A percentile compares a stretch with the other conserved stretches of the same genome.
phyloP scores from a whole-genome alignment of 2,329 filamentous ascomycete genomes.

The Lizonia empirigonia region DNA sequence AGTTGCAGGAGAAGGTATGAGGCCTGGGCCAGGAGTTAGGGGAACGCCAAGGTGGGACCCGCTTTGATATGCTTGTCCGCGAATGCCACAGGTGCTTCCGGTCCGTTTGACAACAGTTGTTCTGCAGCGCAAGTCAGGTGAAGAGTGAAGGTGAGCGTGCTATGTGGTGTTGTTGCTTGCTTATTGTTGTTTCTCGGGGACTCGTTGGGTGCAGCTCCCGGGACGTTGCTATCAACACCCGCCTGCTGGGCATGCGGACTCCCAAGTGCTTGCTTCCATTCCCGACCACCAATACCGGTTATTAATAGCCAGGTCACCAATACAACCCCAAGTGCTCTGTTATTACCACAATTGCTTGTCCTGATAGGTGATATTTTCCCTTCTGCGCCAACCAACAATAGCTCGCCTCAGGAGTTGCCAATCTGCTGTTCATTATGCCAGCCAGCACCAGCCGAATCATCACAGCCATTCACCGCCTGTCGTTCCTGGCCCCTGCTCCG shows the following conservation, averaged over 20 bases:
- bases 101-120: not conserved
- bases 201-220: constrained; percentile 10
- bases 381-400: constrained; percentile 3
- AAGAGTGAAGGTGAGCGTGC: not conserved
- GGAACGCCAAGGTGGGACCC: constrained; percentile 16
- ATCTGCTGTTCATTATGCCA: constrained; percentile 10
- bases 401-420: constrained; percentile 5
- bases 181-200: constrained; percentile 11
- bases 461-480: constrained; percentile 14
- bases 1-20: constrained; percentile 19
- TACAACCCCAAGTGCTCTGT: constrained; percentile 3
- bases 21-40: constrained; percentile 16
- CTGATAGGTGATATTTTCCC: constrained; percentile 4
- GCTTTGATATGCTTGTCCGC: constrained; percentile 17
- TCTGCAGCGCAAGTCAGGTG: not conserved
- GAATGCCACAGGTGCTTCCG: constrained; percentile 2
- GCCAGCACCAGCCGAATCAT: constrained; percentile 4
- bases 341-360: constrained; percentile 14
- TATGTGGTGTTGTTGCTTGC: constrained; percentile 8
- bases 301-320: constrained; percentile 14
- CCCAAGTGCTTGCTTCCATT: constrained; percentile 16
- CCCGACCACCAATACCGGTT: constrained; percentile 13
- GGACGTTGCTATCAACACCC: constrained; percentile 14
- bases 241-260: constrained; percentile 9
- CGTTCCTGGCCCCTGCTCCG: constrained; percentile 16